phyloP scores from a whole-genome alignment of 257 asterid species.

The Solanum chmielewskii region DNA sequence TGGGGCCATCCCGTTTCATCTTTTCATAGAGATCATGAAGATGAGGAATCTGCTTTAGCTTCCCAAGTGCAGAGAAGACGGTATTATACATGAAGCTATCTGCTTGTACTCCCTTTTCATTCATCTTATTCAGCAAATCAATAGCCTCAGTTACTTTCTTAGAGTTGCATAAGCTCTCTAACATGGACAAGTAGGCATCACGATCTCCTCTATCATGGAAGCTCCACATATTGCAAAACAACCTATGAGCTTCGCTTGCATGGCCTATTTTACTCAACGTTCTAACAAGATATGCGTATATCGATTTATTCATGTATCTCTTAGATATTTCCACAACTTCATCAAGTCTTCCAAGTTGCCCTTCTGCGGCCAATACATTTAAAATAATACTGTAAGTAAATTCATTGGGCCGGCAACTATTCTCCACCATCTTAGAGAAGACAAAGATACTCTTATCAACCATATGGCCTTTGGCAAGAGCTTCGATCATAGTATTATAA shows the following conservation, averaged over 20 bases:
- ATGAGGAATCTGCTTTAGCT: constrained; percentile 50
- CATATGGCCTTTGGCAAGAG: constrained; percentile 54
- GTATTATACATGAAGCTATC: constrained; percentile 84
- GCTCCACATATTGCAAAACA: constrained; percentile 86
- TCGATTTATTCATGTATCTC: constrained; percentile 76
- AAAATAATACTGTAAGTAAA: constrained; percentile 70
- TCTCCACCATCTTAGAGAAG: constrained; percentile 79
- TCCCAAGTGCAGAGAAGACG: constrained; percentile 73
- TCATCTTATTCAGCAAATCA: constrained; percentile 65
- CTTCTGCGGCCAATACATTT: constrained; percentile 51
- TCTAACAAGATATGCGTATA: constrained; percentile 69
- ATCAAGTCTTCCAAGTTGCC: constrained; percentile 78
- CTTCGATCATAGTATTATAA: constrained; percentile 77
- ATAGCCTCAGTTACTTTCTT: constrained; percentile 73
- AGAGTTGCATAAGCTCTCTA: constrained; percentile 72
- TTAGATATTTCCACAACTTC: constrained; percentile 65
- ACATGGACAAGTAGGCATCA: constrained; percentile 70
- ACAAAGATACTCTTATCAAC: constrained; percentile 49
- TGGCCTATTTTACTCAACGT: constrained; percentile 71
- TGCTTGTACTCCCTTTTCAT: constrained; percentile 60
- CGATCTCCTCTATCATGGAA: constrained; percentile 88
- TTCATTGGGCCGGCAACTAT: constrained; percentile 83
- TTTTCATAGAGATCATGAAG: constrained; percentile 61
- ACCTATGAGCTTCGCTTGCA: constrained; percentile 82
- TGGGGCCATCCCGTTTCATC: constrained; percentile 70